Percentiles rank a stretch among this genome's conserved stretches.
These are phyloP conservation scores for Phytopythium ostracodes DNA, from an alignment of 352 stramenopile genomes.

Conservation along the genomic window DNA sequence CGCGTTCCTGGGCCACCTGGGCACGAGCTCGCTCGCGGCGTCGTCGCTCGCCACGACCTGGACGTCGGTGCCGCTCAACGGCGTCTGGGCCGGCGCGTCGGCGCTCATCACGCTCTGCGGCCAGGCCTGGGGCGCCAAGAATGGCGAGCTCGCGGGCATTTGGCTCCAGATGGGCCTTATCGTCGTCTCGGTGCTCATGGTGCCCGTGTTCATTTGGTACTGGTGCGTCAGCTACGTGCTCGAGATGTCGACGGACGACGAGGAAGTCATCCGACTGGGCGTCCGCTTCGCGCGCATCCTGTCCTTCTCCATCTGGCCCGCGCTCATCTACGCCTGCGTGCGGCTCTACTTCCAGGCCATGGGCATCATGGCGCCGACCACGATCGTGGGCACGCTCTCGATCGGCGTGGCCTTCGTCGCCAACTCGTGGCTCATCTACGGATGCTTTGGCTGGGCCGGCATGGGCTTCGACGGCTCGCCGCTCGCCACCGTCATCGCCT, in stretches of 20 bases:
- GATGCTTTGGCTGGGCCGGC: slow-evolving; percentile 33
- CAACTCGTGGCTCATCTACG: slow-evolving; percentile 46
- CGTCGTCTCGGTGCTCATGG: slow-evolving; percentile 20
- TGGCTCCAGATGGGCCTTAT: slow-evolving; percentile 70
- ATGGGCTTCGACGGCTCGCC: slow-evolving; percentile 62
- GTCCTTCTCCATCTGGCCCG: slow-evolving; percentile 49
- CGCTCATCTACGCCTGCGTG: slow-evolving; percentile 51
- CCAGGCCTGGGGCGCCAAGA: slow-evolving; percentile 62
- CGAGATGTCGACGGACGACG: slow-evolving; percentile 34
- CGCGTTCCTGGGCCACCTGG: slow-evolving; percentile 68
- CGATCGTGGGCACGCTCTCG: slow-evolving; percentile 37
- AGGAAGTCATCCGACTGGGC: slow-evolving; percentile 39
- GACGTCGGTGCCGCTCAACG: slow-evolving; percentile 58
- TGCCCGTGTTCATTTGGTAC: slow-evolving; percentile 42
- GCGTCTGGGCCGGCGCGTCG: slow-evolving; percentile 61
- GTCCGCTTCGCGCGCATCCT: slow-evolving; percentile 52
- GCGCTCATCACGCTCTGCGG: slow-evolving; percentile 72
- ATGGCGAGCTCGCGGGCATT: slow-evolving; percentile 49
- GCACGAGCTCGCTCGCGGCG: slow-evolving; percentile 56
- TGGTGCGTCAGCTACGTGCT: slow-evolving; percentile 34
- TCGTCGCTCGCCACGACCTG: slow-evolving; percentile 67
- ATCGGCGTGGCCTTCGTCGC: slow-evolving; percentile 35
- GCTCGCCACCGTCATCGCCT: slow-evolving; percentile 49
- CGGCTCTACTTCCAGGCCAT: slow-evolving; percentile 65
- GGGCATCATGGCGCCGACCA: slow-evolving; percentile 52